Conservation (phyloP, 805 yeast species). For the Brettanomyces naardenensis region DNA sequence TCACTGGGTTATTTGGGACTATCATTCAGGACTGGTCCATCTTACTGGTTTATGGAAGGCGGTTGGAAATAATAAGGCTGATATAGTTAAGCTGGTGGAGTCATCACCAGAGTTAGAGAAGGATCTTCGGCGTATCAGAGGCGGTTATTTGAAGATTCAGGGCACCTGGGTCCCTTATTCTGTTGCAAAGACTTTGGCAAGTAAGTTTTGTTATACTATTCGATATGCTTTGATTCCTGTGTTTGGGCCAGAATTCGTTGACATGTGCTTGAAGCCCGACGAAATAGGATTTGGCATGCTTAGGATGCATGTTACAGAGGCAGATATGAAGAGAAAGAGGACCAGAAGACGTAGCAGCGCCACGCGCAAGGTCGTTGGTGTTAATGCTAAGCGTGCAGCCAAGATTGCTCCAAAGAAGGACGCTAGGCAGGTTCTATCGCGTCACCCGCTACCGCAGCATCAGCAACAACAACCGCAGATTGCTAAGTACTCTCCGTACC, state of each 20-base stretch:
- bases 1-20: slow-evolving; percentile 82
- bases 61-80: slow-evolving; percentile 62
- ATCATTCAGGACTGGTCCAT: slow-evolving; percentile 77
- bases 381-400: background rate
- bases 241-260: slow-evolving; percentile 67
- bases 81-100: slow-evolving; percentile 65
- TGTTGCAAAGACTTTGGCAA: slow-evolving; percentile 59
- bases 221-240: slow-evolving; percentile 71
- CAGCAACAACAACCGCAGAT: too few relatives aligned
- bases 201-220: slow-evolving; percentile 69
- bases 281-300: slow-evolving; percentile 63
- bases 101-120: slow-evolving; percentile 57
- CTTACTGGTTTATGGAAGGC: slow-evolving; percentile 86
- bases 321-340: slow-evolving; percentile 19
- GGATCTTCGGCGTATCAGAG: slow-evolving; percentile 67
- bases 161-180: slow-evolving; percentile 87
- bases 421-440: too few relatives aligned
- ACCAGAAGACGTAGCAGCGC: slow-evolving; percentile 10
- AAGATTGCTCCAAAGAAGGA: too few relatives aligned
- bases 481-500: too few relatives aligned
- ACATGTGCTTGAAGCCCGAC: slow-evolving; percentile 47
- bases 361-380: too few relatives aligned
- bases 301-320: slow-evolving; percentile 28
- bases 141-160: slow-evolving; percentile 87
- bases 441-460: too few relatives aligned